Base-by-base conservation (phyloP, 108 stramenopile genomes). In the Skeletonema costatum region DNA sequence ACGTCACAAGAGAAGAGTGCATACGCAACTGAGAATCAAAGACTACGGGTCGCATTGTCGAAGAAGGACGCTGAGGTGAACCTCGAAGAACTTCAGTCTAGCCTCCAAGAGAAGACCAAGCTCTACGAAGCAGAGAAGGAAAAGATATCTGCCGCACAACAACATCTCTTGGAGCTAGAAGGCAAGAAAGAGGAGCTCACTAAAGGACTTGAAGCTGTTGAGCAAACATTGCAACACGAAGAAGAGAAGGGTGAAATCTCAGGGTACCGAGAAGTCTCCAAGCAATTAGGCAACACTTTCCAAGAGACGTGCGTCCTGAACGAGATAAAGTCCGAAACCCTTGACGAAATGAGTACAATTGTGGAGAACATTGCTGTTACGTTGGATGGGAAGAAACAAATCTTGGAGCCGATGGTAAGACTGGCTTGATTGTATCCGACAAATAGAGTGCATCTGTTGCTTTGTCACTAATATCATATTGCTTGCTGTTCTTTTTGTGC, bases 261-360 rank as follows among this genome's bases (percentile, higher is more conserved):
- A 0, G 93, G 93, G 5, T 94, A 85, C 76, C 73, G 83, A 16
- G 82, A 90, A 42, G 70, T 83, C 13, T 71, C 92, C 65, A 58
- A 73, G 10, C 66, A 73, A 13, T 78, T 94, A 12, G 85, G 85
- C n/a, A 66, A 70, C 3, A 85, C 86, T 50, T 71, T 89, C 25
- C 85, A 90, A 70, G 73, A 88, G 72, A 87, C 89, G 5, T 71
- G 74, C 2, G 68, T 69, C 36, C 71, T 92, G 66, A 90, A 96
- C 82, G 85, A 85, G 14, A 25, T 73, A 44, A 96, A 93, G 72
- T 85, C 80, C 6, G 60, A 79, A 64, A 92, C 87, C 8, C 69
- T 96, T 42, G 88, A 90, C 25, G 95, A 93, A 41, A 93, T 94
- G n/a, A 90, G 92, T 46, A 56, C 33, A 32, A 38, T 88, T 30